Base-by-base conservation (phyloP, 805 yeast genomes). In the Pichia rugopelliculosa region DNA sequence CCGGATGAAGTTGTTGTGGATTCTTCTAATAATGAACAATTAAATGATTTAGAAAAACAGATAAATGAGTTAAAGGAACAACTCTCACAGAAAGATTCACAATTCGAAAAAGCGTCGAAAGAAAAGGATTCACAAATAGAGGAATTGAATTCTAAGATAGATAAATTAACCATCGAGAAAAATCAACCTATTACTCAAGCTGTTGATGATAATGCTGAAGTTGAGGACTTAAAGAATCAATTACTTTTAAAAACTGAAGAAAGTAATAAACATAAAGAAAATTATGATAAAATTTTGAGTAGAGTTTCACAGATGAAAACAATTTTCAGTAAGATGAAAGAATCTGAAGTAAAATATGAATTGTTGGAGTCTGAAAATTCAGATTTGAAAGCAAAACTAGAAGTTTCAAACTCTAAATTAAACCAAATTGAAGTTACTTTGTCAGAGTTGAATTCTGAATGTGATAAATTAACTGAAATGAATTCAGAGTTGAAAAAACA, bases 271-370 rank as follows among this genome's bases (percentile, higher is more conserved):
- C 71, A 76, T 25, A 79, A 82, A 54, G 68, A 72, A 1, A 79
- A 80, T 52, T 83, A 84, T 57, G 82, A 83, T 51, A 70, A 75
- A 5, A 64, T 86, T 27, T 62, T 86, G 50, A 77, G 77, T 52
- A 74, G 83, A 59, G 61, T 86, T 17, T 76, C 87, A 1, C 76
- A 86, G 2, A 84, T 85, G 91, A 85, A 84, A 54, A 68, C 82
- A 0, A 75, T 85, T 2, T 85, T 85, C 62, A 72, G 68, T 36
- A 84, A 85, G 53, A 83, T 84, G 87, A 82, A 84, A 58, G 83
- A 77, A 48, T 69, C 87, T 0, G 83, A 84, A 58, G 66, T 62
- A 3, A 86, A 84, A 54, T 61, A 75, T 21, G 72, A 65, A 62
- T 66, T 67, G 62, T 5, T 18, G 62, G 15, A 64, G 61, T 27